Evolutionary conservation across 257 asterid species (phyloP), one percentile per base, ranked within the genome.

Genomic region (Eustoma russellianum): DNA sequence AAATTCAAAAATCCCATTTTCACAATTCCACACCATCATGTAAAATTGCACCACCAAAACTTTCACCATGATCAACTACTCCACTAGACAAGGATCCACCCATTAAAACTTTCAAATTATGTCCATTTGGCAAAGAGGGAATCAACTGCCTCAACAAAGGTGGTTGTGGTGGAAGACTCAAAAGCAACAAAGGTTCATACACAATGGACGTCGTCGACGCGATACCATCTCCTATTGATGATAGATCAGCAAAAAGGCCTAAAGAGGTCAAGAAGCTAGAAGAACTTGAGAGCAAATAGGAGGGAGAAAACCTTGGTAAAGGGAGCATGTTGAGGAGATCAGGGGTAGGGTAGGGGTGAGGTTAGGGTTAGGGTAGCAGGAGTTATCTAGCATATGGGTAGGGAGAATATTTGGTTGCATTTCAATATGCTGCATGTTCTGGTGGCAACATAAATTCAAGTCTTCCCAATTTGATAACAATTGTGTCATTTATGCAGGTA

Each of bases 81-180:
- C n/a, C n/a, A n/a, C n/a, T n/a, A n/a, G n/a, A n/a, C n/a, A n/a
- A n/a, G n/a, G n/a, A n/a, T n/a, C n/a, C n/a, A n/a, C n/a, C n/a
- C n/a, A n/a, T n/a, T 75, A 66, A 50, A 49, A 70, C 74, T 50
- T 75, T 72, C 40, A 72, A 49, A 40, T 71, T 59, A 44, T 74
- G 70, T 1, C 79, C 90, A 56, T 78, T 64, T 0, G 95, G 89
- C 15, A 88, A 55, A 55, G 95, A 70, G 19, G 82, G 89, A 40
- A 91, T 77, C 52, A 91, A 59, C 69, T 91, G 96, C 47, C 87
- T 77, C 58, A 84, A 17, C 60, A 81, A 56, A 7, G 96, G 94
- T 6, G 96, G 95, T 67, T 84, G 95, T 33, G 92, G 94, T 0
- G 83, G 82, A 3, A 84, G 83, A 56, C 72, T 82, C 64, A 86